Conservation (phyloP, 495 filamentous ascomycete species). For the Podospora pseudoanserina region DNA sequence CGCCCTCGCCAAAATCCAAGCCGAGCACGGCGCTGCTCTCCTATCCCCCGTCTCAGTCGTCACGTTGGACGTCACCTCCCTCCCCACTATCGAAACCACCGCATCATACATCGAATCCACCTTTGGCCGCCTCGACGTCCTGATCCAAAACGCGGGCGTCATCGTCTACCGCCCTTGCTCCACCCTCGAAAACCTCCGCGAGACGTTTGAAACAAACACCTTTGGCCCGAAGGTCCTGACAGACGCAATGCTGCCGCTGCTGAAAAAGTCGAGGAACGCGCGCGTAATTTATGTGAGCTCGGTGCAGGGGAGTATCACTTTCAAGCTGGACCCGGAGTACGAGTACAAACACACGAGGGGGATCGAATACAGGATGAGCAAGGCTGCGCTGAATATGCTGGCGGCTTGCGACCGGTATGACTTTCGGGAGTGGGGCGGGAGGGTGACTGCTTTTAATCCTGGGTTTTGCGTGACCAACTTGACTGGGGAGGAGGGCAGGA, state of each 20-base stretch:
- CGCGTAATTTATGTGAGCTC: constrained; percentile 46
- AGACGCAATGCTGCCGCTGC: constrained; percentile 41
- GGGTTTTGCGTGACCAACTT: constrained; percentile 52
- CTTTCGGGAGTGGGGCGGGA: constrained; percentile 51
- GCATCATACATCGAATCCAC: constrained; percentile 29
- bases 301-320: constrained; percentile 30
- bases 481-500: constrained; percentile 33
- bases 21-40: constrained; percentile 15
- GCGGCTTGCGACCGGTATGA: constrained; percentile 51
- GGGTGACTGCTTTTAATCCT: constrained; percentile 51
- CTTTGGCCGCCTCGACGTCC: constrained; percentile 43
- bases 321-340: constrained; percentile 25
- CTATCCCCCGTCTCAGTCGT: constrained; percentile 36
- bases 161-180: constrained; percentile 23
- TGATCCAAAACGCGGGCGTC: constrained; percentile 51
- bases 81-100: constrained; percentile 40
- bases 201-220: constrained; percentile 50
- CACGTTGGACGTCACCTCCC: constrained; percentile 46
- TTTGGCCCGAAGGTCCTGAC: constrained; percentile 46
- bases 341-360: constrained; percentile 20
- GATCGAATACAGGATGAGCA: constrained; percentile 51
- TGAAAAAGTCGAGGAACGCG: constrained; percentile 41
- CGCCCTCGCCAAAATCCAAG: constrained; percentile 38
- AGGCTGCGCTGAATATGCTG: constrained; percentile 62
- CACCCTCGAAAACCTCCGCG: constrained; percentile 26